Percentiles rank a stretch among this genome's conserved stretches.
Conservation (phyloP, 2,329 filamentous ascomycete species). For the Thelonectria blattea region DNA sequence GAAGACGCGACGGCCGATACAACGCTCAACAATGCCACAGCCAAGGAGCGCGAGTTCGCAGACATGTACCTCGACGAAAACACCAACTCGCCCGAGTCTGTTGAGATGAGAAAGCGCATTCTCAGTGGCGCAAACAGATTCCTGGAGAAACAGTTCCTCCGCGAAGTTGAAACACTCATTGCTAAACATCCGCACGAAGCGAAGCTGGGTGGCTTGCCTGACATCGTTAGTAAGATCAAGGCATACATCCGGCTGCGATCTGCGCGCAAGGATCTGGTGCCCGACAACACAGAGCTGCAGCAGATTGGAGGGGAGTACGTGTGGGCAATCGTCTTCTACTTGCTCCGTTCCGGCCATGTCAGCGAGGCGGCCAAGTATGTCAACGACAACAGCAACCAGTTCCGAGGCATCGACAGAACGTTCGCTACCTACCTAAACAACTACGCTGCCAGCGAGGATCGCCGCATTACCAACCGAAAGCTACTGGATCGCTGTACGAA, state of each 20-base stretch:
- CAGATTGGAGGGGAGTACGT: conserved; percentile 82
- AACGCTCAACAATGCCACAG: conserved; percentile 65
- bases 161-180: conserved; percentile 77
- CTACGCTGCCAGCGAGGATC: conserved; percentile 78
- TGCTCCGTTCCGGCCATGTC: conserved; percentile 84
- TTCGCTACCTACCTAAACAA: conserved; percentile 87
- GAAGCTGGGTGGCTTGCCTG: conserved; percentile 86
- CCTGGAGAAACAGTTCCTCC: conserved; percentile 81
- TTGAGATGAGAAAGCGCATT: conserved; percentile 78
- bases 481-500: conserved; percentile 87
- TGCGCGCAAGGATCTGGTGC: conserved; percentile 81
- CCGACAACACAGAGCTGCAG: conserved; percentile 81
- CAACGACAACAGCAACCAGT: conserved; percentile 76
- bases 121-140: conserved; percentile 79
- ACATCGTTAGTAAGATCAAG: conserved; percentile 87
- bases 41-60: conserved; percentile 78
- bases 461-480: conserved; percentile 73
- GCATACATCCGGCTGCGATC: conserved; percentile 87
- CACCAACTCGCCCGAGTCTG: conserved; percentile 65
- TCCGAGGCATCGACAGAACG: conserved; percentile 88
- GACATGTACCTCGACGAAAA: conserved; percentile 78
- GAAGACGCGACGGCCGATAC: conserved; percentile 70
- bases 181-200: conserved; percentile 87
- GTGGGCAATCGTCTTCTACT: conserved; percentile 94
- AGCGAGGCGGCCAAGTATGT: conserved; percentile 88